Evolutionary conservation across 1,284 basidiomycete genomes (phyloP), one percentile per base, ranked within the genome.

Genomic region (Trametes sp.): DNA sequence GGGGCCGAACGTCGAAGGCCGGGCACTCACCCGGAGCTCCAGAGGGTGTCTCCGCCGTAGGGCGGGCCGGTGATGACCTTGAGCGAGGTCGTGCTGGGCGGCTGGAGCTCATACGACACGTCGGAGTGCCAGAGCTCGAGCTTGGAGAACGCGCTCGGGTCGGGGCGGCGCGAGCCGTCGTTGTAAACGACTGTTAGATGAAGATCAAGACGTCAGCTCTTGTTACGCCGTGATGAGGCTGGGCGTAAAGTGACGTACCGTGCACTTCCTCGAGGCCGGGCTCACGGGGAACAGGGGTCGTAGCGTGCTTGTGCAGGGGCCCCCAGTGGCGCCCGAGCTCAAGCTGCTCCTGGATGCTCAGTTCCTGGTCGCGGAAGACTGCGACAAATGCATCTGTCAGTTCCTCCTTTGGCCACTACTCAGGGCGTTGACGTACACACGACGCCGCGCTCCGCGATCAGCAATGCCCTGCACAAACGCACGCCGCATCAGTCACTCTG

Each of bases 121-220:
- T 94, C 93, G 1, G 88, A 87, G 76, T 94, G 92, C 87, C 87
- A 94, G n/a, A 94, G 82, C 69, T 94, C 92, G 21, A 87, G 70
- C 74, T 90, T 89, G n/a, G 88, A 84, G 75, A 90, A 92, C 8
- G 89, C 82, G 53, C 83, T 79, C 4, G 86, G 75, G 71, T 94
- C 90, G 2, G 90, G 91, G 51, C 89, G 85, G 23, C 87, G 83
- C 38, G 86, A 84, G 44, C 81, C 80, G 69, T 90, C 88, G 62
- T 87, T 92, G 75, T 87, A 92, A 9, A 89, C 87, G 61, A 92
- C 87, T 87, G 67, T 14, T 41, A 50, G 24, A 48, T 41, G 46
- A 19, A 13, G 38, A 64, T n/a, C 7, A 48, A 51, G 49, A 53
- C 35, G 53, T 61, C 51, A 58, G 65, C 14, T 38, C 35, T 24